Base-by-base conservation (phyloP, 345 rosid species). In the Trapa incisa region DNA sequence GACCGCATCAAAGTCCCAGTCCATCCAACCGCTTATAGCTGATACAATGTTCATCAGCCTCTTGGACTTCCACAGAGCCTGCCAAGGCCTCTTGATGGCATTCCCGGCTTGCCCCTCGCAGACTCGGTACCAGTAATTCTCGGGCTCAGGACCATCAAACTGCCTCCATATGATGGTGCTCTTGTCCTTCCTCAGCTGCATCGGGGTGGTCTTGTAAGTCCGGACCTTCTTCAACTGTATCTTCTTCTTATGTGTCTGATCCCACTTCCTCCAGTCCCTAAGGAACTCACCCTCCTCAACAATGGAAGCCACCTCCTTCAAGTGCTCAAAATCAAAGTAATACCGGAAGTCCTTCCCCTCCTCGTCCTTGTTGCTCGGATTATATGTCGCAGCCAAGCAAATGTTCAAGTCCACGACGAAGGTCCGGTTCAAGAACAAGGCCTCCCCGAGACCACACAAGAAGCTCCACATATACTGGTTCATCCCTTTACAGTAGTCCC, bases 401-500 rank as follows among this genome's bases (percentile, higher is more conserved):
- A 94, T 36, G 68, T 89, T 91, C 75, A 94, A 76, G 76, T 94
- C 99, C 89, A 91, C 80, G 56, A 94, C 99, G 68, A 91, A 88
- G 1, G 96, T 89, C 68, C 99, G 69, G 68, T 94, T 94, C 80
- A 94, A 81, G 69, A 84, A 94, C 92, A 87, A 84, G 0, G 99
- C 95, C 76, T 91, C 99, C 8, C 99, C 97, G 65, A 94, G 77
- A 11, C 92, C 99, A 78, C 97, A 91, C 77, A 94, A 76, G 86
- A 88, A 91, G 77, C 97, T 91, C 99, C 99, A 91, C 79, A 84
- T 60, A 71, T 86, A 86, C 47, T 89, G 99, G 79, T 94, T 94
- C 99, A 94, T 94, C 35, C 96, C 97, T 69, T 89, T 89, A 65
- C 99, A 94, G 68, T 91, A 87, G 78, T 94, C 97, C 1, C 95